Evolutionary conservation across 257 asterid genomes (phyloP).

Genomic region (Craterostigma plantagineum): DNA sequence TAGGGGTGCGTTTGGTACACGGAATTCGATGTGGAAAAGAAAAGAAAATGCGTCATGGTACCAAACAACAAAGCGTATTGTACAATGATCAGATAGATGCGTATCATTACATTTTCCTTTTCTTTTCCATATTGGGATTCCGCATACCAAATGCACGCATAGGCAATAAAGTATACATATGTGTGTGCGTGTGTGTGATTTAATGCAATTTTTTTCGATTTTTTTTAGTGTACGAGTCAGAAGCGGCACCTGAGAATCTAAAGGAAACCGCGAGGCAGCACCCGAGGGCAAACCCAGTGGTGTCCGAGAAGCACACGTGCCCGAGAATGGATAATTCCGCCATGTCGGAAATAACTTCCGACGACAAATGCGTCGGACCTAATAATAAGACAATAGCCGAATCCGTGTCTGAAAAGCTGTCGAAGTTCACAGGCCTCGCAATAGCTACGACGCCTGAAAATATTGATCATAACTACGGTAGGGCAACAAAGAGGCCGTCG

Average conservation of each 20-base stretch:
- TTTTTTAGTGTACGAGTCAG: constrained; percentile 78
- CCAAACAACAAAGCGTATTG: no score
- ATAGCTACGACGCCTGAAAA: constrained; percentile 8
- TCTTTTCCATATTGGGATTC: no score
- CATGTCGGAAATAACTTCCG: constrained; percentile 1
- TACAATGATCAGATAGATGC: no score
- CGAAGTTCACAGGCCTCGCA: constrained; percentile 28
- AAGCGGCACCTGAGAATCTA: constrained; percentile 46
- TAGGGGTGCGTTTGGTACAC: no score
- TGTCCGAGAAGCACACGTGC: constrained; percentile 32
- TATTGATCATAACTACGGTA: neutral
- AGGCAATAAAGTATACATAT: no score
- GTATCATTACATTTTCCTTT: no score
- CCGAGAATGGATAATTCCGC: no score
- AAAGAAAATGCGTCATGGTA: no score
- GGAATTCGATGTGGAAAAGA: no score
- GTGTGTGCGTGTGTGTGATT: no score
- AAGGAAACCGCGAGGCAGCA: constrained; percentile 73
- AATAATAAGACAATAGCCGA: constrained; percentile 25
- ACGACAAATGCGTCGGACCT: constrained; percentile 7
- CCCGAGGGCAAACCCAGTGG: constrained; percentile 68
- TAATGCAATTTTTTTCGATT: no score
- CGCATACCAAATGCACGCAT: no score
- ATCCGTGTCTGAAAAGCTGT: constrained; percentile 26
- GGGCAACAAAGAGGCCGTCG: neutral